These are phyloP conservation scores for Sinapis alba DNA, from an alignment of 441 rosid genomes.

Conservation along the genomic window DNA sequence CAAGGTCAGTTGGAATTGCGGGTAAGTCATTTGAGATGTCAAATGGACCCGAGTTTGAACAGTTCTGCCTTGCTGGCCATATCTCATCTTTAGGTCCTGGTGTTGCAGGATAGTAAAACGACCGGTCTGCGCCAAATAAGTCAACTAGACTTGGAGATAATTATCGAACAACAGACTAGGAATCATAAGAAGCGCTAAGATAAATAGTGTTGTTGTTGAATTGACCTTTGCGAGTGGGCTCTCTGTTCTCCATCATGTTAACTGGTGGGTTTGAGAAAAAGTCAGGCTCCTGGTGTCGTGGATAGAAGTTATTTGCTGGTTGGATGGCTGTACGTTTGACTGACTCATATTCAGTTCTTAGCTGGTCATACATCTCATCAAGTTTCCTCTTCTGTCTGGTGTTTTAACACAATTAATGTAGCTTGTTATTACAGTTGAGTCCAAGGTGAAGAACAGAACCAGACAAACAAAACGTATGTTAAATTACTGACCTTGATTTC, in stretches of 20 bases:
- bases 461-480: background rate
- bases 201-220: constrained; percentile 8
- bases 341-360: constrained; percentile 81
- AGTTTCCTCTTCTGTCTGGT: constrained; percentile 93
- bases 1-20: constrained; percentile 56
- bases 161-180: constrained; percentile 39
- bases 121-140: constrained; percentile 88
- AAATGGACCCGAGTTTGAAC: constrained; percentile 74
- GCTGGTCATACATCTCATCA: constrained; percentile 96
- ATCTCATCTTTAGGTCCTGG: constrained; percentile 91
- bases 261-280: constrained; percentile 65
- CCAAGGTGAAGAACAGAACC: constrained; percentile 1
- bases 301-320: constrained; percentile 67
- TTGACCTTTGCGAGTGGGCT: constrained; percentile 71
- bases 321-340: constrained; percentile 81
- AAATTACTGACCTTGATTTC: constrained; percentile 68
- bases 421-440: constrained; percentile 19
- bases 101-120: constrained; percentile 77
- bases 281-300: constrained; percentile 68
- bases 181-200: constrained; percentile 18
- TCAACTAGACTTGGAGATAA: constrained; percentile 64
- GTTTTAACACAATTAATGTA: constrained; percentile 5
- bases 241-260: constrained; percentile 70
- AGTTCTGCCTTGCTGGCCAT: constrained; percentile 87
- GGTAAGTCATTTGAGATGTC: constrained; percentile 67